A percentile compares a stretch with the other conserved stretches of the same genome.
phyloP scores from a whole-genome alignment of 2,329 filamentous ascomycete genomes.

The Alternaria postmessia region DNA sequence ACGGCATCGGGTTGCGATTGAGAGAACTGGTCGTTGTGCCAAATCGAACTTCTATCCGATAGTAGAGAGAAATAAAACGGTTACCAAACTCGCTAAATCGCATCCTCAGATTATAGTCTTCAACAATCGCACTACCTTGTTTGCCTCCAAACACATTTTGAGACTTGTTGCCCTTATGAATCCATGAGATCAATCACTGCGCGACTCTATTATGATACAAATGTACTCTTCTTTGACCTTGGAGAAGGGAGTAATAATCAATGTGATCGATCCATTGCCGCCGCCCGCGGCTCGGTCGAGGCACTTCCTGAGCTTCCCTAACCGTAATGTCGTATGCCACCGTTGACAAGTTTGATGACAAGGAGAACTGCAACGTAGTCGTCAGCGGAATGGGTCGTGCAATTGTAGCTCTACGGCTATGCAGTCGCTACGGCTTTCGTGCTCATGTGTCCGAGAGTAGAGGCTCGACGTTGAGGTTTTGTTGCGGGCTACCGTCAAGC shows the following conservation, averaged over 20 bases:
- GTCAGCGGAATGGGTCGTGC: slow-evolving; percentile 3
- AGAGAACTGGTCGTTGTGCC: neutral
- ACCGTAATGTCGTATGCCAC: neutral
- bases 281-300: slow-evolving; percentile 15
- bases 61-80: neutral
- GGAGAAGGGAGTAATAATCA: slow-evolving; percentile 4
- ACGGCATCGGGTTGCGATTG: neutral
- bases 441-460: slow-evolving; percentile 10
- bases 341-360: neutral
- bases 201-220: slow-evolving; percentile 21
- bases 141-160: slow-evolving; percentile 4
- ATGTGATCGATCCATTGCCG: slow-evolving; percentile 13
- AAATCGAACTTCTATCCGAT: neutral
- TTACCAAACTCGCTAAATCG: slow-evolving; percentile 14
- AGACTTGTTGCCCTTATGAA: neutral
- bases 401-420: neutral
- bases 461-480: slow-evolving; percentile 8
- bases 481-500: neutral
- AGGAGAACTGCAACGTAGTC: neutral
- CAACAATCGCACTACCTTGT: slow-evolving; percentile 7
- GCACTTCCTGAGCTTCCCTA: slow-evolving; percentile 6
- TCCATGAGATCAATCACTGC: slow-evolving; percentile 9
- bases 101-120: slow-evolving; percentile 13
- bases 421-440: slow-evolving; percentile 4
- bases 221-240: slow-evolving; percentile 5